Evolutionary conservation across 345 rosid species (phyloP).

Genomic region (Excoecaria cochinchinensis): DNA sequence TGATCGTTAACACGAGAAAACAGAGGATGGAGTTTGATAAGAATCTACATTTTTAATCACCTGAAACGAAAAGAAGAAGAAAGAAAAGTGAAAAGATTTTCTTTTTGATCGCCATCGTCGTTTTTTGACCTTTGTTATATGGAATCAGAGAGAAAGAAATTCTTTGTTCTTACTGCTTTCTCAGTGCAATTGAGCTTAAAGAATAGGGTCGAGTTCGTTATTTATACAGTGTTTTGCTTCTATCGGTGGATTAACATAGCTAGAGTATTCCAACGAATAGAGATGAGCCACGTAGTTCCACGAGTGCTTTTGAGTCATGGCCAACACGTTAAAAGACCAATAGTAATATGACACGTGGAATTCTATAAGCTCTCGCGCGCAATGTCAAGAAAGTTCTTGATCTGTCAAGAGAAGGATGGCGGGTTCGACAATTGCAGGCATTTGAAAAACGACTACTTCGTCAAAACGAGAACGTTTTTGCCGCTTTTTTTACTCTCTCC

Average conservation of each 20-base stretch:
- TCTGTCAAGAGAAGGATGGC: not conserved
- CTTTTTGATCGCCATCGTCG: conserved; percentile 25
- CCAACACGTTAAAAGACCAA: not conserved
- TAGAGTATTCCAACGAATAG: conserved; percentile 28
- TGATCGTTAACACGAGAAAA: too few relatives aligned
- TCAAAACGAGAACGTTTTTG: not conserved
- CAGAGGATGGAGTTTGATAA: too few relatives aligned
- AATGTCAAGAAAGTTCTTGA: conserved; percentile 23
- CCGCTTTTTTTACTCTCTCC: too few relatives aligned
- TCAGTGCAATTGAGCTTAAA: not conserved
- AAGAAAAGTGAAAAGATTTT: conserved; percentile 15
- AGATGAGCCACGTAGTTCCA: conserved; percentile 17
- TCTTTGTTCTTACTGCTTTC: not conserved
- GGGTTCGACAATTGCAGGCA: not conserved
- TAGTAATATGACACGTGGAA: not conserved
- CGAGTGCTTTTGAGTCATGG: too few relatives aligned
- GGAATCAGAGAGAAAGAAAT: not conserved
- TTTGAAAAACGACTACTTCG: too few relatives aligned
- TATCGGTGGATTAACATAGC: not conserved
- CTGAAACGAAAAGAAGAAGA: conserved; percentile 29
- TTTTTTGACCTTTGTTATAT: not conserved
- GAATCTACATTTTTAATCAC: conserved; percentile 11
- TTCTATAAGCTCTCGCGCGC: not conserved
- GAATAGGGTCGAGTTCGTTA: not conserved
- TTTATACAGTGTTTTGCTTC: conserved; percentile 2